Evolutionary conservation across 1,139 yeast species (phyloP), one percentile per base, ranked within the genome.

Genomic region (Suhomyces taliae): DNA sequence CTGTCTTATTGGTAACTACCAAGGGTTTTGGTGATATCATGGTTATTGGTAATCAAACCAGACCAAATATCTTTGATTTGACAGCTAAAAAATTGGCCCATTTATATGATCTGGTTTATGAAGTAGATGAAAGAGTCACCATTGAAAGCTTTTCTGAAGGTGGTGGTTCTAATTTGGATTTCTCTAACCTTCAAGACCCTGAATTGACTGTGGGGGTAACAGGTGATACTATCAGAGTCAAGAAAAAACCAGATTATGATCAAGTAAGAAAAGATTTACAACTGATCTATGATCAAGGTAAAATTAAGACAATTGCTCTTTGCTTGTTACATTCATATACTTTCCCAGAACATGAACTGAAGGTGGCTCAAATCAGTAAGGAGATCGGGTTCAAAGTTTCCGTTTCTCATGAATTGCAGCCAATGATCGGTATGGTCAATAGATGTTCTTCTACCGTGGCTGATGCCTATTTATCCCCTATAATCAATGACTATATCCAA

Each of bases 11-110:
- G 41, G 63, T 79, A 7, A 78, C 82, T 3, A 78, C 83, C 24
- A 74, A 70, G 51, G 83, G 83, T 0, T 79, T 79, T 56, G 72
- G 71, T 51, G 83, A 74, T 52, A 74, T 74, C 2, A 62, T 74
- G 54, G 61, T 63, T 1, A 74, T 74, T 47, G 79, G 79, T 6
- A 58, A 57, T 40, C 63, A 59, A 35, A 59, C 63, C 7, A 41
- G 63, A 27, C 63, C 63, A 7, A 46, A 56, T 36, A 59, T 59
- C 35, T 59, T 59, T 43, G 62, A 59, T 38, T 52, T 59, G 46
- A 58, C 61, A 0, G 62, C 62, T 8, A 50, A 52, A 40, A 59
- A 59, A 36, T 51, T 59, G 45, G 60, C 57, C 15, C 72, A 68
- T 43, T 64, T 73, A 44, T 72, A 59, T 48, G 53, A 59, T 11